These are phyloP conservation scores for Fusarium papillatum DNA, from an alignment of 2,329 filamentous ascomycete genomes.

Conservation along the genomic window DNA sequence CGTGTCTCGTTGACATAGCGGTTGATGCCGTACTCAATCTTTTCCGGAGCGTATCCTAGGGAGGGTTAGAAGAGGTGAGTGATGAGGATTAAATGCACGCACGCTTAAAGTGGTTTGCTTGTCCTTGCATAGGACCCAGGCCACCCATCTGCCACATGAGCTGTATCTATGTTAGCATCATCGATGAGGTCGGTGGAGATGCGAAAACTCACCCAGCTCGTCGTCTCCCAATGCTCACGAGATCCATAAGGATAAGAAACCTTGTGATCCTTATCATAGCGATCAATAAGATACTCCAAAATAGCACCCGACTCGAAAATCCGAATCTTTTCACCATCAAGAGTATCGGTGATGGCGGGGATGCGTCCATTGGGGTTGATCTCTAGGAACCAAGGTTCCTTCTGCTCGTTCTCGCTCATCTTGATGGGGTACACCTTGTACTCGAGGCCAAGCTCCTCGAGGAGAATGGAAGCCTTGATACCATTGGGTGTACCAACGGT, in stretches of 20 bases:
- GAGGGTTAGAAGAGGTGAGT: background rate
- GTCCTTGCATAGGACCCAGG: conserved; percentile 84
- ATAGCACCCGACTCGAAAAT: conserved; percentile 90
- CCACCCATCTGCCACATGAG: conserved; percentile 84
- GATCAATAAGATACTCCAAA: conserved; percentile 85
- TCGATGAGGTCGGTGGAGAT: background rate
- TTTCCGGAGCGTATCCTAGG: conserved; percentile 81
- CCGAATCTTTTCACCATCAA: conserved; percentile 80
- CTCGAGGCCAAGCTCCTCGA: conserved; percentile 88
- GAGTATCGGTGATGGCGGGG: conserved; percentile 86
- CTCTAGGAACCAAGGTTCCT: conserved; percentile 87
- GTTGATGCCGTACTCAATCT: conserved; percentile 85
- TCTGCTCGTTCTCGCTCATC: conserved; percentile 83
- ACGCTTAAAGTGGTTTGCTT: conserved; percentile 87
- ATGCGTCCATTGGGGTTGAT: conserved; percentile 97
- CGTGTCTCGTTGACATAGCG: conserved; percentile 87
- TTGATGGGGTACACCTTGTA: conserved; percentile 82
- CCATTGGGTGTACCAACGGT: conserved; percentile 89
- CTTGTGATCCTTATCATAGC: conserved; percentile 86
- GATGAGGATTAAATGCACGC: conserved; percentile 32
- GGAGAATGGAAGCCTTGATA: conserved; percentile 87
- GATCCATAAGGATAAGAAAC: conserved; percentile 82
- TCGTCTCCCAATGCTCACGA: conserved; percentile 83
- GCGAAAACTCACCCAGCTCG: conserved; percentile 76
- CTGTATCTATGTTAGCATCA: conserved; percentile 45